phyloP scores from a whole-genome alignment of 208 protist species.

The Acanthamoeba lugdunensis region DNA sequence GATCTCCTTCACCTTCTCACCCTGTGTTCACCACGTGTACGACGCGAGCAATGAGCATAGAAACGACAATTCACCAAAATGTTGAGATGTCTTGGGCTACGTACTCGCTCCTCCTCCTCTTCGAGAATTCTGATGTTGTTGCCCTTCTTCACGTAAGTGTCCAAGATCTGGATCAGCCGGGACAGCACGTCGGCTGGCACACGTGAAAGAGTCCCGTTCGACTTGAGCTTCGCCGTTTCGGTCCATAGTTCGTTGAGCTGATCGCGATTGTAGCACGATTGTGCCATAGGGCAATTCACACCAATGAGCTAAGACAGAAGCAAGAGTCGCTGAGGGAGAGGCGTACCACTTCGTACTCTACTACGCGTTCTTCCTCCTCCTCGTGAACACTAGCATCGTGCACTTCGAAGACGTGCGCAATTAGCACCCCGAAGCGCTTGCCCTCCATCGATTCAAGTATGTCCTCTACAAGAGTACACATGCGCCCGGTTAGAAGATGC shows the following conservation, averaged over 20 bases:
- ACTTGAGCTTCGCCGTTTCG: slow-evolving; percentile 73
- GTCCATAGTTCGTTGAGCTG: slow-evolving; percentile 59
- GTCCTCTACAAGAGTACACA: slow-evolving; percentile 23
- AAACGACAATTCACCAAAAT: neutral
- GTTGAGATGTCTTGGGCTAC: neutral
- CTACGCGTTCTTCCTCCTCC: neutral
- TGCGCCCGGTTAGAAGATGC: neutral
- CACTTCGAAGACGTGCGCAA: slow-evolving; percentile 41
- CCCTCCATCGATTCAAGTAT: slow-evolving; percentile 65
- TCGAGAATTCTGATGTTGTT: slow-evolving; percentile 40
- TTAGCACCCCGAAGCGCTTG: slow-evolving; percentile 60
- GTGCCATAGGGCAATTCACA: neutral
- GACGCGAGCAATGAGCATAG: no score
- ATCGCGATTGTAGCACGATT: neutral
- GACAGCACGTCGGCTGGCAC: slow-evolving; percentile 40
- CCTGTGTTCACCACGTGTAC: neutral
- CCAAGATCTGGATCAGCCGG: slow-evolving; percentile 44
- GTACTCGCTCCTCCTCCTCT: slow-evolving; percentile 46
- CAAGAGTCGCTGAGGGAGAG: neutral
- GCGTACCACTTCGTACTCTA: slow-evolving; percentile 43
- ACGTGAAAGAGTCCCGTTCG: slow-evolving; percentile 35
- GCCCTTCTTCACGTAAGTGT: slow-evolving; percentile 56
- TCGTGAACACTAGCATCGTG: slow-evolving; percentile 46
- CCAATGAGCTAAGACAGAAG: neutral
- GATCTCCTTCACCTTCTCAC: slow-evolving; percentile 6